Conservation (phyloP, 306 rosid genomes). For the Dryas octopetala region DNA sequence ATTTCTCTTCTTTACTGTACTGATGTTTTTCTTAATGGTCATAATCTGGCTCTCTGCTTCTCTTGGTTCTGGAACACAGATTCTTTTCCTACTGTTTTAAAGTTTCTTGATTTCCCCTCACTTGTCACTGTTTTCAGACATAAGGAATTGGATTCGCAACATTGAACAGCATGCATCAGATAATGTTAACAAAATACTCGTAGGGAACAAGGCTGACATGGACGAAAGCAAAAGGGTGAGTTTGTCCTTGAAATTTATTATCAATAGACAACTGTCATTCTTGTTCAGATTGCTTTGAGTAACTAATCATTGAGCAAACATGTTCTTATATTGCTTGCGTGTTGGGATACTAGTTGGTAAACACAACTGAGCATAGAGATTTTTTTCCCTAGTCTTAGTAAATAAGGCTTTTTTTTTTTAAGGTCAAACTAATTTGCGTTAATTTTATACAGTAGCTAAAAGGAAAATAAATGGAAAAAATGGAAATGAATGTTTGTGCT, state of each 20-base stretch:
- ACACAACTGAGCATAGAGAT: neutral
- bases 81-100: neutral
- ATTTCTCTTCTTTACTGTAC: slow-evolving; percentile 16
- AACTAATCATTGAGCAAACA: neutral
- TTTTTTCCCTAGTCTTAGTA: neutral
- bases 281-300: neutral
- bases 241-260: neutral
- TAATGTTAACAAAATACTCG: slow-evolving; percentile 87
- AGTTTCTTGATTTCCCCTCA: neutral
- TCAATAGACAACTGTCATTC: slow-evolving; percentile 6
- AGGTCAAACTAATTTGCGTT: neutral
- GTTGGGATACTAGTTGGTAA: slow-evolving; percentile 7
- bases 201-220: slow-evolving; percentile 99
- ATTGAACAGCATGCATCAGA: slow-evolving; percentile 98
- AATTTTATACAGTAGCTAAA: neutral
- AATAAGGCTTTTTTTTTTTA: neutral
- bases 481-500: neutral
- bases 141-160: slow-evolving; percentile 93
- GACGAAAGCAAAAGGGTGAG: slow-evolving; percentile 93
- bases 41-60: neutral
- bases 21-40: neutral
- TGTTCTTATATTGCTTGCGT: slow-evolving; percentile 14
- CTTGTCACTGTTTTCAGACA: slow-evolving; percentile 57
- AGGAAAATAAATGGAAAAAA: neutral
- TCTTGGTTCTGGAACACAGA: slow-evolving; percentile 6